phyloP scores from a whole-genome alignment of 495 filamentous ascomycete genomes.

The Immersiella caudata region DNA sequence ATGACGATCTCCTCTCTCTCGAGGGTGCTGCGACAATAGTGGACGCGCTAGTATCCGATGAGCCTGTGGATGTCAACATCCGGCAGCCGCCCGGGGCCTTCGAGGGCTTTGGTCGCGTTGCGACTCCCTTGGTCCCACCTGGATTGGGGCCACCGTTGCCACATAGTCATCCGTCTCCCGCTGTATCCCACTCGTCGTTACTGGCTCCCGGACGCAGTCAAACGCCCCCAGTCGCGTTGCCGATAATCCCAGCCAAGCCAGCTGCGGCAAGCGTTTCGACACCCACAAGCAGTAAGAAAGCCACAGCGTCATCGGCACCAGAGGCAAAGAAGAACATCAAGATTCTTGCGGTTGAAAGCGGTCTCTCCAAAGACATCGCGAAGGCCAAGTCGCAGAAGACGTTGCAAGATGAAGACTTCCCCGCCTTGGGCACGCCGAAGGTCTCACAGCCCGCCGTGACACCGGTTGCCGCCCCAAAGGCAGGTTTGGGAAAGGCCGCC shows the following conservation, averaged over 20 bases:
- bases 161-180: constrained; percentile 54
- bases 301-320: constrained; percentile 15
- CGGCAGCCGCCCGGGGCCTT: constrained; percentile 43
- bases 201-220: constrained; percentile 12
- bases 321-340: constrained; percentile 55
- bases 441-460: constrained; percentile 26
- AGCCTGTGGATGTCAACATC: constrained; percentile 35
- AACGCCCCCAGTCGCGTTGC: constrained; percentile 31
- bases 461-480: constrained; percentile 31
- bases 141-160: constrained; percentile 63
- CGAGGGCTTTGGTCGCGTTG: constrained; percentile 50
- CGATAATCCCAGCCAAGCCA: constrained; percentile 28
- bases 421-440: constrained; percentile 52
- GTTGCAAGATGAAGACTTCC: constrained; percentile 62
- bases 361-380: constrained; percentile 52
- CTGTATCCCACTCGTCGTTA: constrained; percentile 31
- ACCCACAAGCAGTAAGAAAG: constrained; percentile 34
- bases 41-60: constrained; percentile 60
- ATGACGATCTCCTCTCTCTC: constrained; percentile 53
- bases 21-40: constrained; percentile 58
- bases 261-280: constrained; percentile 16
- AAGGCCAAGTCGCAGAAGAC: constrained; percentile 47
- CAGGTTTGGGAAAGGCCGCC: constrained; percentile 30
- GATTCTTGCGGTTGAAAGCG: constrained; percentile 46
- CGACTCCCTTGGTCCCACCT: constrained; percentile 66